Base-by-base conservation (phyloP, 768 basidiomycete genomes). In the Porphyrellus cyaneotinctus region DNA sequence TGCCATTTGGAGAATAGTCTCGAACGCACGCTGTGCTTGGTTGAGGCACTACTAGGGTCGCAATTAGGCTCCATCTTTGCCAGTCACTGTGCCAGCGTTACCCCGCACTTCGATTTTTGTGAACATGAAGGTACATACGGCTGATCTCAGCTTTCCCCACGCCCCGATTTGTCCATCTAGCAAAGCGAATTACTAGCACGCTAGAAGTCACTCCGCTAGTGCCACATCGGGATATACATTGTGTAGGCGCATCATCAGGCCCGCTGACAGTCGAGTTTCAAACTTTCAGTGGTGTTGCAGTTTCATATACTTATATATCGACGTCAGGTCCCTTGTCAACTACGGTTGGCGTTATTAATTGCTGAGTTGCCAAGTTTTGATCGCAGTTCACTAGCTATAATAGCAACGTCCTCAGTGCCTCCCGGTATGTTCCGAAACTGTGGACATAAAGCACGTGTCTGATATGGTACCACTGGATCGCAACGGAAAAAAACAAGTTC, bases 1-100 rank as follows among this genome's bases (percentile, higher is more conserved):
- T 85, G 87, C 59, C 84, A 86, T 58, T 66, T 82, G 46, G 80
- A 83, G 59, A 85, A 82, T 60, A 76, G 72, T 52, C 70, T 77
- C 35, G 75, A 74, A 36, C 57, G 57, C 36, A 41, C 37, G 17
- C 49, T 46, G 18, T 39, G 35, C 54, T 31, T n/a, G 42, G 33
- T 24, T 23, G 20, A 33, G 26, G 20, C 37, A 13, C 22, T 28
- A 28, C 26, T 28, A 28, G 26, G 26, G 26, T 28, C 26, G 26
- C 5, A 1, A 39, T 17, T 22, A 45, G 22, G 17, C 28, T 57
- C 30, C 39, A 35, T 28, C 20, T 37, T 28, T 36, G 8, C 24
- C 20, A 20, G 15, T n/a, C n/a, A n/a, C n/a, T 18, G 32, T 43
- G 32, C 33, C 31, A 30, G 49, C 8, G 22, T 45, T 62, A 63